phyloP scores from a whole-genome alignment of 306 rosid genomes.

The Lotus japonicus region DNA sequence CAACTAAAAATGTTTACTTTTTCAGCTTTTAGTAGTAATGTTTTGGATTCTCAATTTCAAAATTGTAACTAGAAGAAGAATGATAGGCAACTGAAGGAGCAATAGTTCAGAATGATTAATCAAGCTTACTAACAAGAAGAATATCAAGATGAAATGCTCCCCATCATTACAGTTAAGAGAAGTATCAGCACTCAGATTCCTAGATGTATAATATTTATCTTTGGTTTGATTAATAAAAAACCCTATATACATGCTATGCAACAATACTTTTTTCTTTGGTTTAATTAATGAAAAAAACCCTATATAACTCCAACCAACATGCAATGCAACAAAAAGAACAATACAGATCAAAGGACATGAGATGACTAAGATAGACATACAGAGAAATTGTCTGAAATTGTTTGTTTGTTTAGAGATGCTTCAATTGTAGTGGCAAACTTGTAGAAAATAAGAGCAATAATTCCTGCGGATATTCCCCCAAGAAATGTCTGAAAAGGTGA shows the following conservation, averaged over 20 bases:
- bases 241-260: neutral
- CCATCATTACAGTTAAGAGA: neutral
- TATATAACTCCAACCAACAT: neutral
- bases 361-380: constrained; percentile 32
- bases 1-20: neutral
- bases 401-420: constrained; percentile 69
- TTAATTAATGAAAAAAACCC: neutral
- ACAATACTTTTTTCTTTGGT: no score
- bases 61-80: neutral
- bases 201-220: neutral
- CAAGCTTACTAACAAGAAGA: neutral
- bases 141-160: neutral
- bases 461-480: constrained; percentile 82
- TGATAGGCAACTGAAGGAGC: neutral
- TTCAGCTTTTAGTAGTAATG: neutral
- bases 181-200: constrained; percentile 5
- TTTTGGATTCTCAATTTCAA: neutral
- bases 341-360: constrained; percentile 8
- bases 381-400: constrained; percentile 75
- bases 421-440: constrained; percentile 82
- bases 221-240: neutral
- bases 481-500: constrained; percentile 73
- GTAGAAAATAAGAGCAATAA: constrained; percentile 71
- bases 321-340: constrained; percentile 2
- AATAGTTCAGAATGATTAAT: neutral